A percentile compares a stretch with the other conserved stretches of the same genome.
phyloP scores from a whole-genome alignment of 2,329 filamentous ascomycete genomes.

The Pyrenophora seminiperda region DNA sequence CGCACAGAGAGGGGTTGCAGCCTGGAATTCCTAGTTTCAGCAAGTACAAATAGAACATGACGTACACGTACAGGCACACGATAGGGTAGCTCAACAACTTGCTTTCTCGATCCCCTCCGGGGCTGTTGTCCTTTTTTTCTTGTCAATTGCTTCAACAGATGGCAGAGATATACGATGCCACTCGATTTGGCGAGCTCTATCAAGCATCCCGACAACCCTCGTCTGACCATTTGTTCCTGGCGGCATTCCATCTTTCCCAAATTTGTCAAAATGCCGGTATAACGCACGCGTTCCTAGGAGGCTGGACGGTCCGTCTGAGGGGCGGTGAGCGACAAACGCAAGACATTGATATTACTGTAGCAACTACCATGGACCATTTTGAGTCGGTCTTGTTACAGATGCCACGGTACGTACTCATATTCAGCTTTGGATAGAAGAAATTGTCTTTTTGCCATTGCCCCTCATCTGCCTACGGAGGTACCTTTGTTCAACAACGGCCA shows the following conservation, averaged over 20 bases:
- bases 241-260: not conserved
- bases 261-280: not conserved
- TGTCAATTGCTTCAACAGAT: not conserved
- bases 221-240: not conserved
- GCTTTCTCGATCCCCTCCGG: no score
- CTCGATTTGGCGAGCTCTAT: not conserved
- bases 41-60: not conserved
- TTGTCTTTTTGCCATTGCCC: not conserved
- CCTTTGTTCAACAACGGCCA: not conserved
- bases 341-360: not conserved
- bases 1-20: not conserved
- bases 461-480: not conserved
- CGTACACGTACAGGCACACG: not conserved
- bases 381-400: not conserved
- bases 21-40: not conserved
- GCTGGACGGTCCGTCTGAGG: not conserved
- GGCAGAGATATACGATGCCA: not conserved
- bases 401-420: not conserved
- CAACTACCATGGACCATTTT: not conserved
- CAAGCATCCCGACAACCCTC: not conserved
- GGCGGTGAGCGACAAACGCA: not conserved
- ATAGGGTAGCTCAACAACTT: not conserved
- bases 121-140: not conserved
- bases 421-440: not conserved
- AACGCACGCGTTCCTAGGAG: not conserved